A percentile compares a stretch with the other conserved stretches of the same genome.
Evolutionary conservation across 306 rosid genomes (phyloP).

Genomic region (Medicago truncatula): MtrunA17r5.0-ANR NC_053046.1:37675001-37675500

Average conservation of each 20-base stretch:
- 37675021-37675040: conserved; percentile 35
- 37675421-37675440: no score
- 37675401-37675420: no score
- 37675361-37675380: no score
- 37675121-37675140: conserved; percentile 52
- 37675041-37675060: conserved; percentile 40
- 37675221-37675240: background rate
- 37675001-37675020: background rate
- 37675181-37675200: background rate
- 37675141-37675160: background rate
- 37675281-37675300: background rate
- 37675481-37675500: no score
- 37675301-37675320: background rate
- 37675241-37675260: background rate
- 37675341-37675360: no score
- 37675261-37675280: background rate
- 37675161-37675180: background rate
- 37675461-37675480: no score
- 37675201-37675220: conserved; percentile 29
- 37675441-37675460: no score
- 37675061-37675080: conserved; percentile 43
- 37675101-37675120: conserved; percentile 45
- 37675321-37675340: no score
- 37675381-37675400: no score
- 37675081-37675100: conserved; percentile 44